phyloP scores from a whole-genome alignment of 331 rosid species.

The Malus hybrid region DNA sequence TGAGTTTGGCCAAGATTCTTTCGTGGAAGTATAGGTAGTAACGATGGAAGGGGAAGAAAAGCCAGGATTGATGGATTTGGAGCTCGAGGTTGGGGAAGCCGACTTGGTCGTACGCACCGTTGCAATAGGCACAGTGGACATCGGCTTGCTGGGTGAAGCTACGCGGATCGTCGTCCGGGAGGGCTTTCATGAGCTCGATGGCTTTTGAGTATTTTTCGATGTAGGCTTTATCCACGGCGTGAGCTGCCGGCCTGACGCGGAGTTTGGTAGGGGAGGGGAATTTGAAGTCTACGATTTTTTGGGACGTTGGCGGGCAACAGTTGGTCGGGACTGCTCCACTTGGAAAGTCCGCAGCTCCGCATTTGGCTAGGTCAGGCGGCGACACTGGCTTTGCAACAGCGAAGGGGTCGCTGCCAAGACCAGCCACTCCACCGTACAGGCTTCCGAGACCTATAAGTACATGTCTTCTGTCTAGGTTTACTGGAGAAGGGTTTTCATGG shows the following conservation, averaged over 20 bases:
- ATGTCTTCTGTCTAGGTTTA: constrained; percentile 38
- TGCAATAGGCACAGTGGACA: constrained; percentile 74
- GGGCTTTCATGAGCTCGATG: constrained; percentile 48
- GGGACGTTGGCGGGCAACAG: constrained; percentile 30
- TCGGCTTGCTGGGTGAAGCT: constrained; percentile 65
- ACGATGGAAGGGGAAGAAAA: constrained; percentile 75
- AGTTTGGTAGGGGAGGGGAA: constrained; percentile 10
- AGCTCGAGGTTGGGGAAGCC: constrained; percentile 62
- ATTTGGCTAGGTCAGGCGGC: constrained; percentile 37
- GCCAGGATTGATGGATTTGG: constrained; percentile 66
- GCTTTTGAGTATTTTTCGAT: constrained; percentile 53
- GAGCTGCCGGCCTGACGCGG: constrained; percentile 57
- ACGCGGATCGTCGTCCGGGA: constrained; percentile 58
- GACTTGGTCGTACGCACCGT: constrained; percentile 54
- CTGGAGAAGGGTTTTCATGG: neutral
- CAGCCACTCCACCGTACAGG: constrained; percentile 30
- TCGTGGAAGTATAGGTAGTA: constrained; percentile 64
- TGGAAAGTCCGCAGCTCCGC: constrained; percentile 56
- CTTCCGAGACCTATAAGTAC: constrained; percentile 67
- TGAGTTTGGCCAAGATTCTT: constrained; percentile 55
- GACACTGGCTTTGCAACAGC: constrained; percentile 47
- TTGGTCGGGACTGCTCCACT: constrained; percentile 16
- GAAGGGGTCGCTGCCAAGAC: constrained; percentile 21
- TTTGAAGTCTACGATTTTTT: constrained; percentile 34
- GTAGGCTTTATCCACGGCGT: constrained; percentile 32